These are phyloP conservation scores for Diaporthe ampelina DNA, from an alignment of 2,329 filamentous ascomycete genomes.

Conservation along the genomic window DNA sequence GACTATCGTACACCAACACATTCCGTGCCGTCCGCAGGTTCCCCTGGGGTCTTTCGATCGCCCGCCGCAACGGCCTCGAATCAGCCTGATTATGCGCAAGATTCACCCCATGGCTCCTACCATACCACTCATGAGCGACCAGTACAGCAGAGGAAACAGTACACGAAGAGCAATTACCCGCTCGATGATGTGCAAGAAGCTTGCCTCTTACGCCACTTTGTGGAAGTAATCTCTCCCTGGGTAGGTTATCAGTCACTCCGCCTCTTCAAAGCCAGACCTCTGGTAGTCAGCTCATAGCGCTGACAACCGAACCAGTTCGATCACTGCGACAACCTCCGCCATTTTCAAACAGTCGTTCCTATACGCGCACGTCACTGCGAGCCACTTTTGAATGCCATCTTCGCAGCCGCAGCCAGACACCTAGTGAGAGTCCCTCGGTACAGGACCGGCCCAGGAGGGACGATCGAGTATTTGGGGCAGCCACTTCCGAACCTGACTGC, in stretches of 20 bases:
- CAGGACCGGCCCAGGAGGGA: neutral
- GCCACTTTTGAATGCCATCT: constrained; percentile 9
- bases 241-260: neutral
- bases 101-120: neutral
- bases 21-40: neutral
- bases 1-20: constrained; percentile 11
- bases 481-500: constrained; percentile 11
- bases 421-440: constrained; percentile 1
- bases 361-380: constrained; percentile 5
- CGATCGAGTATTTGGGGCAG: neutral
- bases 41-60: constrained; percentile 7
- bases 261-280: no score
- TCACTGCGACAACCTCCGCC: constrained; percentile 9
- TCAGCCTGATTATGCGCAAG: neutral
- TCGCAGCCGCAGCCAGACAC: constrained; percentile 7
- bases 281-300: neutral
- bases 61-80: neutral
- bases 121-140: neutral
- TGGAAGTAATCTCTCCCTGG: constrained; percentile 16
- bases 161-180: neutral
- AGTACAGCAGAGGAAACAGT: neutral
- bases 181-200: constrained; percentile 27
- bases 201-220: constrained; percentile 10
- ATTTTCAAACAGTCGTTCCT: neutral
- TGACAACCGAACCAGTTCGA: neutral